Conservation (phyloP, 768 basidiomycete species). For the Pholiota conissans region DNA sequence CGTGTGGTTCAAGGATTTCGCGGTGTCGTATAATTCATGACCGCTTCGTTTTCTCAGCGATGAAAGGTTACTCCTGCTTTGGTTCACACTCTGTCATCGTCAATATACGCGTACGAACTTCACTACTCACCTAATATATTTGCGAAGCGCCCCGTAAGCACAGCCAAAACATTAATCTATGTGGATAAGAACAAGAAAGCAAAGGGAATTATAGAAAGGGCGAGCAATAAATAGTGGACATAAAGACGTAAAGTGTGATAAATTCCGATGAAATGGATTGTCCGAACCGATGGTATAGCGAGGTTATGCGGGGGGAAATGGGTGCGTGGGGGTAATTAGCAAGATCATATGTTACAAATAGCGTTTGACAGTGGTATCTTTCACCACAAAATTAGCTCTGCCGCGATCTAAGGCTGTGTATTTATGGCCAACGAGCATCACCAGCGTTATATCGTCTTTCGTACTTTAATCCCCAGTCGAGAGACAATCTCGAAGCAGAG, state of each 20-base stretch:
- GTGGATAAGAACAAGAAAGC: neutral
- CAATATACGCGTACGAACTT: neutral
- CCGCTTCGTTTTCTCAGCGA: neutral
- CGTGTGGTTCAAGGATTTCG: constrained; percentile 63
- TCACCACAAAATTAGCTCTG: neutral
- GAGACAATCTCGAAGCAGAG: constrained; percentile 71
- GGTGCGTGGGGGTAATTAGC: neutral
- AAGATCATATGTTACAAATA: neutral
- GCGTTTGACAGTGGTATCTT: neutral
- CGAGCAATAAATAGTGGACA: neutral
- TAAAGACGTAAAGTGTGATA: neutral
- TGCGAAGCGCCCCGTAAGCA: neutral
- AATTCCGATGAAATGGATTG: neutral
- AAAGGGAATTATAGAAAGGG: neutral
- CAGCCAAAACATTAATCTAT: neutral
- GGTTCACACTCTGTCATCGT: neutral
- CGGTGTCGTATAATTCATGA: constrained; percentile 36
- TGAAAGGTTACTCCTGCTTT: neutral
- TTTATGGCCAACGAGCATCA: neutral
- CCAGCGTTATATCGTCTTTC: constrained; percentile 4
- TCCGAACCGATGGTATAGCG: neutral
- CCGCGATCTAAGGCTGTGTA: neutral
- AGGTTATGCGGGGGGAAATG: neutral
- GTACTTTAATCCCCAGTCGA: constrained; percentile 35
- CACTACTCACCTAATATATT: neutral